Conservation (phyloP, 768 basidiomycete genomes). For the Coprinopsis marcescibilis region DNA sequence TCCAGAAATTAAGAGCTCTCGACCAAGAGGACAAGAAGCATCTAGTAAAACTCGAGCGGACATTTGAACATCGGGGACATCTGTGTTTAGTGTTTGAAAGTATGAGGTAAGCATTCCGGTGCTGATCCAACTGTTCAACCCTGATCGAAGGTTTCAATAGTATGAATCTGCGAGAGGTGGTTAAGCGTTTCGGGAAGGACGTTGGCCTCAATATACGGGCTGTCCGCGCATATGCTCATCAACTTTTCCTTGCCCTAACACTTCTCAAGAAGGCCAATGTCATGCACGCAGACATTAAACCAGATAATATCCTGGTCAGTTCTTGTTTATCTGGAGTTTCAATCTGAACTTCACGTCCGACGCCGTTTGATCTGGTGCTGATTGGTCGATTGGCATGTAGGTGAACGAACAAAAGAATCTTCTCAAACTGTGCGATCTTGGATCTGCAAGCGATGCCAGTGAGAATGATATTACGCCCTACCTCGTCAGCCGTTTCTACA, state of each 20-base stretch:
- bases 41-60: conserved; percentile 84
- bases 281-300: conserved; percentile 99
- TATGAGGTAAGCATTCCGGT: conserved; percentile 57
- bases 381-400: conserved; percentile 32
- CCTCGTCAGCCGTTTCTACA: conserved; percentile 94
- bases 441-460: conserved; percentile 91
- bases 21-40: conserved; percentile 98
- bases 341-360: conserved; percentile 1
- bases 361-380: neutral
- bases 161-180: conserved; percentile 97
- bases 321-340: no score
- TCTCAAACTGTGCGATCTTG: conserved; percentile 92
- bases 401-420: conserved; percentile 93
- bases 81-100: conserved; percentile 94
- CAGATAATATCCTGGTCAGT: conserved; percentile 92
- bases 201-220: conserved; percentile 94
- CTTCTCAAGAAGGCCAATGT: conserved; percentile 84
- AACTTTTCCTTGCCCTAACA: conserved; percentile 85
- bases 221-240: conserved; percentile 98
- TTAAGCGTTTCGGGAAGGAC: conserved; percentile 97
- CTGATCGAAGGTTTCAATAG: conserved; percentile 33
- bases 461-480: conserved; percentile 99
- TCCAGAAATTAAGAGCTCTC: conserved; percentile 79
- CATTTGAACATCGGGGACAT: conserved; percentile 97
- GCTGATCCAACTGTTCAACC: neutral